These are phyloP conservation scores for Quercus mongolica DNA, from an alignment of 306 rosid genomes.

Conservation along the genomic window DNA sequence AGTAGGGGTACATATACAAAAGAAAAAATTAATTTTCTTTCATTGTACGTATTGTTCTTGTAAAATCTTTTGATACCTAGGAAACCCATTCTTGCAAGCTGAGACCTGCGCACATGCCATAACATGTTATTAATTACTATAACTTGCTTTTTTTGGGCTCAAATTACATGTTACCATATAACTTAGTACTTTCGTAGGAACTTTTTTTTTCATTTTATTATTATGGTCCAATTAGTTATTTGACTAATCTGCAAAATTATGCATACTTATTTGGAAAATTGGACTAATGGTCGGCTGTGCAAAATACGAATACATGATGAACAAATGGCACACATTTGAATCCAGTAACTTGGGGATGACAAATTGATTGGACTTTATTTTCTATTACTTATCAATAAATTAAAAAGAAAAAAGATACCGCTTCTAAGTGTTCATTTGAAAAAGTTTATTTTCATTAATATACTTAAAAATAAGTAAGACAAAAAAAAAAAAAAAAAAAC, in stretches of 20 bases:
- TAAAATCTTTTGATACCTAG: conserved; percentile 68
- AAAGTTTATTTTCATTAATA: too few relatives aligned
- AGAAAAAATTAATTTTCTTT: neutral
- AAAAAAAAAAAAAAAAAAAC: too few relatives aligned
- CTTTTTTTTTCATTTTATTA: conserved; percentile 9
- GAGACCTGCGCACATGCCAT: conserved; percentile 62
- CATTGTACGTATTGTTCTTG: conserved; percentile 30
- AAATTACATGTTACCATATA: neutral
- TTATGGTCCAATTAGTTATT: neutral
- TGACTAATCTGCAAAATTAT: conserved; percentile 13
- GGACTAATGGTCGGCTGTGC: too few relatives aligned
- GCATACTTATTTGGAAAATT: too few relatives aligned
- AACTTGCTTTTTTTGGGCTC: too few relatives aligned
- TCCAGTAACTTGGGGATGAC: too few relatives aligned
- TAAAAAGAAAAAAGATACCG: too few relatives aligned
- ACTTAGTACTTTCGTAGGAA: neutral
- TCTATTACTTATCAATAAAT: too few relatives aligned
- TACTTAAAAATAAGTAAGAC: too few relatives aligned
- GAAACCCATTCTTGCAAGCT: conserved; percentile 79
- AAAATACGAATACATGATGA: too few relatives aligned
- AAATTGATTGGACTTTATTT: too few relatives aligned
- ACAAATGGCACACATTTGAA: neutral
- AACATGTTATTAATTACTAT: neutral
- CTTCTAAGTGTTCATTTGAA: too few relatives aligned
- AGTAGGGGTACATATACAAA: neutral